Base-by-base conservation (phyloP, 2,329 filamentous ascomycete genomes). In the Lizonia empirigonia region DNA sequence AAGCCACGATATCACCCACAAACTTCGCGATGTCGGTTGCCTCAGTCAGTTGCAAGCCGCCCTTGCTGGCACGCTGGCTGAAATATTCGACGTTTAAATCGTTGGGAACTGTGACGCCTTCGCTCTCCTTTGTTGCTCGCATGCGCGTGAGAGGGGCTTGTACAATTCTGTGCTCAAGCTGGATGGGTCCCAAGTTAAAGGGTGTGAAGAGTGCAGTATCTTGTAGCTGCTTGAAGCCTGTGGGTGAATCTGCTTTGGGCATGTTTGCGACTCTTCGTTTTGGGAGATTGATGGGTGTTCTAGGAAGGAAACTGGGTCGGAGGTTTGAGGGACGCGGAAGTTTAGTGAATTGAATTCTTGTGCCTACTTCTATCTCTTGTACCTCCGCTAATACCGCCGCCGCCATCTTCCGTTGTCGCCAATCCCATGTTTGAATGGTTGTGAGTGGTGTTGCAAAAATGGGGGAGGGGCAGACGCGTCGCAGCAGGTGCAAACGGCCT, bases 11-110 rank as follows among this genome's bases (percentile, higher is more conserved):
- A 22, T 26, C 20, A 49, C 60, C 56, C 40, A 71, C 69, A 50
- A 68, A 71, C 59, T 67, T 62, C 47, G 57, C 62, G 48, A 71
- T 72, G 27, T 72, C 69, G 9, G 81, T 82, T 0, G 77, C 83
- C 65, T 87, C 85, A 3, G 79, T 80, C 58, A 87, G 79, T 33
- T 87, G 68, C 2, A 87, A 71, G 1, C 82, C 84, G 19, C 83
- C 82, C 4, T 78, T 77, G 8, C 74, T 73, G 27, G 75, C 80
- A 19, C 82, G 77, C 62, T 85, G 81, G 16, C 69, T 67, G 65
- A 85, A 85, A 70, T 84, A 81, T 46, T 82, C 76, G 15, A 71
- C 64, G 3, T 75, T 73, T 42, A 73, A 40, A n/a, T 79, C 75
- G n/a, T 72, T 73, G 1, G 76, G 76, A 13, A 78, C 68, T 72